phyloP scores from a whole-genome alignment of 2,329 filamentous ascomycete genomes.

The Sporothrix pallida region DNA sequence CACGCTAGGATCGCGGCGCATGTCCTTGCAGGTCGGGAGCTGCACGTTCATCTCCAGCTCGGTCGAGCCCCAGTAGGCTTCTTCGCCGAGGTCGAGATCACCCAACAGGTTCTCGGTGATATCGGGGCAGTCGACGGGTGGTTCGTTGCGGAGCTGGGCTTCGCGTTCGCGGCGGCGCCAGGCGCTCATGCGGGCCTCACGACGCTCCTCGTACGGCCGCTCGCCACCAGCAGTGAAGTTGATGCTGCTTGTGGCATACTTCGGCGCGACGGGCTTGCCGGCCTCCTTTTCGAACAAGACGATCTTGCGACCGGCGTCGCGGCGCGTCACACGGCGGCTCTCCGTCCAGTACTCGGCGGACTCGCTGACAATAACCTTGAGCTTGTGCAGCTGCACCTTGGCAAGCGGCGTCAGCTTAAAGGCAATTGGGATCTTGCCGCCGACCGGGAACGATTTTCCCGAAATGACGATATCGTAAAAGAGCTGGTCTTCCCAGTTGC shows the following conservation, averaged over 20 bases:
- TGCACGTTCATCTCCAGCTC: conserved; percentile 96
- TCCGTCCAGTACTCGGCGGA: conserved; percentile 90
- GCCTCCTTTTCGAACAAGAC: conserved; percentile 87
- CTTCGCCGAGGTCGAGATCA: conserved; percentile 71
- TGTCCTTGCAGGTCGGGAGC: conserved; percentile 84
- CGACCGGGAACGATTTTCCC: conserved; percentile 91
- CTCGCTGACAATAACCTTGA: conserved; percentile 90
- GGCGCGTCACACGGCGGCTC: conserved; percentile 81
- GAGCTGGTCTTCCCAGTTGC: conserved; percentile 93
- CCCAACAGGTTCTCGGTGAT: conserved; percentile 76
- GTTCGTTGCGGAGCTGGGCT: conserved; percentile 50
- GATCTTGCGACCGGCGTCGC: conserved; percentile 83
- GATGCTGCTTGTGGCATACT: conserved; percentile 77
- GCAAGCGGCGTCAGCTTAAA: conserved; percentile 92
- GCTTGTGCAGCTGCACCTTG: conserved; percentile 90
- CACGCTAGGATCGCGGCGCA: conserved; percentile 71
- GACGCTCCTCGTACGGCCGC: conserved; percentile 59
- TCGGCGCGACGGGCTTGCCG: conserved; percentile 73
- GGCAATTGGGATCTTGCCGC: conserved; percentile 85
- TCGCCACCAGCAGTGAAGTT: conserved; percentile 81
- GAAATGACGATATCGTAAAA: conserved; percentile 97
- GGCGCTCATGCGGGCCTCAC: conserved; percentile 56
- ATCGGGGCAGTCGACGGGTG: conserved; percentile 54
- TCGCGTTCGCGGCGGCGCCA: conserved; percentile 60
- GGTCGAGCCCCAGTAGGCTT: conserved; percentile 81